Percentiles rank a stretch among this genome's conserved stretches.
Conservation (phyloP, 345 rosid species). For the Dimocarpus longan region DNA sequence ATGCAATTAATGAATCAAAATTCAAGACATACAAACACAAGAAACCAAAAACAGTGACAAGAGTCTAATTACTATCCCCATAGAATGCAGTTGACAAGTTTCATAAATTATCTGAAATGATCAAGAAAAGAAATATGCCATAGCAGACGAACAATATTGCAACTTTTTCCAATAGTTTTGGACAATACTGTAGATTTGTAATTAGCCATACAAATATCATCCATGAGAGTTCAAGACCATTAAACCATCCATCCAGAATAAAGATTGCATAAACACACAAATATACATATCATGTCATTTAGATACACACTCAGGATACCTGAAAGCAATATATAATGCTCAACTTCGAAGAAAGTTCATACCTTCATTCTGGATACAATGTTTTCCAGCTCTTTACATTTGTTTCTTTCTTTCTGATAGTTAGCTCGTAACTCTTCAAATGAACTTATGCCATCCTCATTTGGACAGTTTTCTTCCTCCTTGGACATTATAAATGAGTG, state of each 20-base stretch:
- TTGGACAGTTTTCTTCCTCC: slow-evolving; percentile 26
- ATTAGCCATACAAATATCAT: background rate
- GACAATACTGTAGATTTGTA: background rate
- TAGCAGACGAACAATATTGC: background rate
- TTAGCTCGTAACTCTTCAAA: slow-evolving; percentile 37
- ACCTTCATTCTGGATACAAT: slow-evolving; percentile 54
- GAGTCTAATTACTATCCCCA: background rate
- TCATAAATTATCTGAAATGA: background rate
- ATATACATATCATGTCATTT: too few relatives aligned
- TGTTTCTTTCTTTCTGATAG: slow-evolving; percentile 46
- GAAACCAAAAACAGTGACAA: too few relatives aligned
- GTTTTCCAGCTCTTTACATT: slow-evolving; percentile 53
- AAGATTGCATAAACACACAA: background rate
- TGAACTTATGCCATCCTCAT: slow-evolving; percentile 29
- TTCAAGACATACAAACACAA: too few relatives aligned
- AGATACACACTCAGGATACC: background rate
- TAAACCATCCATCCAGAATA: background rate
- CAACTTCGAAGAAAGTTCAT: slow-evolving; percentile 22
- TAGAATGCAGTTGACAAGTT: background rate
- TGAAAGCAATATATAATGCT: background rate
- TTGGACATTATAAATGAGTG: slow-evolving; percentile 28
- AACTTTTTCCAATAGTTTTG: background rate
- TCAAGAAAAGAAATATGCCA: background rate
- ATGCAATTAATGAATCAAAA: background rate
- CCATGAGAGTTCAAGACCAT: too few relatives aligned